phyloP scores from a whole-genome alignment of 2,329 filamentous ascomycete species.

The Alternaria panax region DNA sequence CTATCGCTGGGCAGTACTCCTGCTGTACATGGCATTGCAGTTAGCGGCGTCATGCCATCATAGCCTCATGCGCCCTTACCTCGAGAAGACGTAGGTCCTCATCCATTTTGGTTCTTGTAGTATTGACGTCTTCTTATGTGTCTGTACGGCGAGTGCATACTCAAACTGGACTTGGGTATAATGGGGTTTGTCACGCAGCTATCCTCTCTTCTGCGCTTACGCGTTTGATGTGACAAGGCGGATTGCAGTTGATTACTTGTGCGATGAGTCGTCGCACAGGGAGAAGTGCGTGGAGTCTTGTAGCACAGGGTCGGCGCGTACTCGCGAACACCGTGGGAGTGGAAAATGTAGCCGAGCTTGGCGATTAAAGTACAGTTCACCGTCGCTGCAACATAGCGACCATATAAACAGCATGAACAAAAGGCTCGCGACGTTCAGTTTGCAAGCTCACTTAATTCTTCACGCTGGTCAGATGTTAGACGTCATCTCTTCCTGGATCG shows the following conservation, averaged over 20 bases:
- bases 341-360: slow-evolving; percentile 18
- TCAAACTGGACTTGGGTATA: slow-evolving; percentile 19
- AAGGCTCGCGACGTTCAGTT: neutral
- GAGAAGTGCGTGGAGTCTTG: slow-evolving; percentile 7
- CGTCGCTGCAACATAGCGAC: slow-evolving; percentile 1
- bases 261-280: neutral
- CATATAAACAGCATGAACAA: neutral
- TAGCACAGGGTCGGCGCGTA: slow-evolving; percentile 13
- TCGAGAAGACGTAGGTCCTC: slow-evolving; percentile 45
- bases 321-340: slow-evolving; percentile 6
- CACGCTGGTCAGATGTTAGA: slow-evolving; percentile 10
- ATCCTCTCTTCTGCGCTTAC: neutral
- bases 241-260: slow-evolving; percentile 1
- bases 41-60: slow-evolving; percentile 22
- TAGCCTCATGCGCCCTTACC: slow-evolving; percentile 23
- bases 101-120: slow-evolving; percentile 45
- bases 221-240: neutral
- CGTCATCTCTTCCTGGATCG: slow-evolving; percentile 20
- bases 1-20: slow-evolving; percentile 76
- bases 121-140: slow-evolving; percentile 32
- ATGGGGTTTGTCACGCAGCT: neutral
- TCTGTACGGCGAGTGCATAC: slow-evolving; percentile 34
- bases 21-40: slow-evolving; percentile 56
- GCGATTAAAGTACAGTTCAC: slow-evolving; percentile 7
- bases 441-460: neutral